Evolutionary conservation across 352 stramenopile genomes (phyloP), one percentile per base, ranked within the genome.

Genomic region (Peronospora belbahrii): DNA sequence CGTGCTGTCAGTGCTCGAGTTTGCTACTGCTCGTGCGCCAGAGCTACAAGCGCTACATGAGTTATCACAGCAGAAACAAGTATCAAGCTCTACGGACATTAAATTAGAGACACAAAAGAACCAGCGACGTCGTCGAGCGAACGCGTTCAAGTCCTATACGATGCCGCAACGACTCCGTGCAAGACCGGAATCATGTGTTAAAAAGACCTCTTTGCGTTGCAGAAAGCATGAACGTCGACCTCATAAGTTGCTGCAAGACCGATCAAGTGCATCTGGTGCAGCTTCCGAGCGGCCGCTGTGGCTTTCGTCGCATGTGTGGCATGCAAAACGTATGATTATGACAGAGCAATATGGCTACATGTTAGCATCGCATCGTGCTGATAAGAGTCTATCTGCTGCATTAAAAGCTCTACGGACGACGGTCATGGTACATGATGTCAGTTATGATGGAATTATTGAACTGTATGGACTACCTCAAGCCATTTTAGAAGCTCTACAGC

Each of bases 321-420:
- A 91, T 52, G 62, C 71, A 55, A 91, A 88, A 35, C 72, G 79
- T 14, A 88, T 91, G 76, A 42, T 44, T 3, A 88, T 90, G 79
- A 27, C 25, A 15, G 53, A 68, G 13, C 49, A 51, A n/a, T 69
- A 73, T 51, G 79, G 79, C 25, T 48, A 81, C 35, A 46, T 66
- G 42, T 39, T 88, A 34, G 54, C 78, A 2, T 34, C 62, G 6
- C 67, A 57, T 6, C 65, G 75, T 13, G 45, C 71, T 0, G 78
- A 88, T 32, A 86, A 86, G 31, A 78, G 74, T 43, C 57, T 83
- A 7, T 83, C 79, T 14, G 76, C 79, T 17, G 64, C 76, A 2
- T 50, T 90, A n/a, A 25, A 75, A 28, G 75, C 74, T 11, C 33
- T 86, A 17, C 61, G 76, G 2, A 67, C 58, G 36, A 77, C 42